A percentile compares a stretch with the other conserved stretches of the same genome.
Conservation (phyloP, 805 yeast species). For the Jamesozyma lodderae region DNA sequence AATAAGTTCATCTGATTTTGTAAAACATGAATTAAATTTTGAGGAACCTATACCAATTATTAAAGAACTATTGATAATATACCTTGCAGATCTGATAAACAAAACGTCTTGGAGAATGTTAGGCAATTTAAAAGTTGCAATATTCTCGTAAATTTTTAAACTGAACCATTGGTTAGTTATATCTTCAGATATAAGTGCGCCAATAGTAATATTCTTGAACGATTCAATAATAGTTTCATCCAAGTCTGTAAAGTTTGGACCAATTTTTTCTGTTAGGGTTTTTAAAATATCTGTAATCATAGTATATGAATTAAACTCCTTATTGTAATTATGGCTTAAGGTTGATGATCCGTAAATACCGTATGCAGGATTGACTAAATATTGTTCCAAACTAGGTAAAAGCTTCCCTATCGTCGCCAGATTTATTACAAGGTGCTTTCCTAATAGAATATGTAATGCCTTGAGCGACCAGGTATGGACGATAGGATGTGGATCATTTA, state of each 20-base stretch:
- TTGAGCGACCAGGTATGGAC: constrained; percentile 69
- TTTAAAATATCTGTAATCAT: constrained; percentile 38
- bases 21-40: constrained; percentile 13
- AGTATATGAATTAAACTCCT: constrained; percentile 37
- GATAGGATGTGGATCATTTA: constrained; percentile 75
- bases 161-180: constrained; percentile 23
- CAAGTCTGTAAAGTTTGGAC: constrained; percentile 44
- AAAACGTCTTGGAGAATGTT: constrained; percentile 25
- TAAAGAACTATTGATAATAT: constrained; percentile 10
- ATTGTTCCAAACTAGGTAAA: constrained; percentile 32
- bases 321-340: constrained; percentile 42
- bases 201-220: constrained; percentile 33
- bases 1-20: constrained; percentile 35
- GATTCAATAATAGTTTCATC: constrained; percentile 21
- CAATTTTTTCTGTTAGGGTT: constrained; percentile 41
- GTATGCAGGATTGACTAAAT: constrained; percentile 41
- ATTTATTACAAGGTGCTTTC: constrained; percentile 43
- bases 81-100: constrained; percentile 18
- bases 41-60: constrained; percentile 16
- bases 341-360: constrained; percentile 38
- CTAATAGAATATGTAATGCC: constrained; percentile 48
- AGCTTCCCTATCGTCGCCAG: constrained; percentile 36
- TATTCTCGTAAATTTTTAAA: constrained; percentile 18
- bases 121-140: constrained; percentile 23
- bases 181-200: constrained; percentile 28